phyloP scores from a whole-genome alignment of 2,329 filamentous ascomycete species.

The Leptographium lundbergii region DNA sequence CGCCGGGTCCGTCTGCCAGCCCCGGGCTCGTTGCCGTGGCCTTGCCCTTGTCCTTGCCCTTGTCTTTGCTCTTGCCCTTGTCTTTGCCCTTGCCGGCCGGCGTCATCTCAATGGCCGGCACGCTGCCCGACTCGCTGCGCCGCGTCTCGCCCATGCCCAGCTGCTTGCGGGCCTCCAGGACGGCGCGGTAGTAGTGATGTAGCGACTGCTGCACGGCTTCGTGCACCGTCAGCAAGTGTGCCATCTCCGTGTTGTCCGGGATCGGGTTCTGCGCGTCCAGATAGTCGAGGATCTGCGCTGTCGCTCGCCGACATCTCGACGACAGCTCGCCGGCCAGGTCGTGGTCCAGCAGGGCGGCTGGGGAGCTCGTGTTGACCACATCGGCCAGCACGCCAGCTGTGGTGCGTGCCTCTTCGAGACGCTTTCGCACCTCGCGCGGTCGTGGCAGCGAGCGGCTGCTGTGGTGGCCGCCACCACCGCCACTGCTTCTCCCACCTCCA shows the following conservation, averaged over 20 bases:
- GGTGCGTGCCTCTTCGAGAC: constrained; percentile 81
- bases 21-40: constrained; percentile 6
- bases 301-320: constrained; percentile 70
- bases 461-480: constrained; percentile 25
- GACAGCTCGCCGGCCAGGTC: constrained; percentile 91
- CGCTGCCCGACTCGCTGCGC: constrained; percentile 17
- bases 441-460: constrained; percentile 41
- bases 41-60: too few relatives aligned
- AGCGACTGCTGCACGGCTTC: constrained; percentile 76
- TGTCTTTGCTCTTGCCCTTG: constrained; percentile 20
- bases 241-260: constrained; percentile 88
- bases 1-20: background rate
- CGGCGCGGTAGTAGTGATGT: constrained; percentile 71
- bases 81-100: constrained; percentile 18
- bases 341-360: constrained; percentile 61
- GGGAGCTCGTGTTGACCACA: constrained; percentile 74
- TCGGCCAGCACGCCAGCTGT: constrained; percentile 88
- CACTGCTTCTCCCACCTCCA: constrained; percentile 11
- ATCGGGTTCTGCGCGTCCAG: constrained; percentile 67
- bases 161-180: constrained; percentile 50
- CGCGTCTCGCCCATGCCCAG: constrained; percentile 26
- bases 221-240: constrained; percentile 86
- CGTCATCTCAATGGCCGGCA: constrained; percentile 7
- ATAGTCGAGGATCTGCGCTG: constrained; percentile 71
- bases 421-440: constrained; percentile 63